Evolutionary conservation across 176 grass and related monocot genomes (phyloP).

Genomic region (Bonia amplexicaulis): DNA sequence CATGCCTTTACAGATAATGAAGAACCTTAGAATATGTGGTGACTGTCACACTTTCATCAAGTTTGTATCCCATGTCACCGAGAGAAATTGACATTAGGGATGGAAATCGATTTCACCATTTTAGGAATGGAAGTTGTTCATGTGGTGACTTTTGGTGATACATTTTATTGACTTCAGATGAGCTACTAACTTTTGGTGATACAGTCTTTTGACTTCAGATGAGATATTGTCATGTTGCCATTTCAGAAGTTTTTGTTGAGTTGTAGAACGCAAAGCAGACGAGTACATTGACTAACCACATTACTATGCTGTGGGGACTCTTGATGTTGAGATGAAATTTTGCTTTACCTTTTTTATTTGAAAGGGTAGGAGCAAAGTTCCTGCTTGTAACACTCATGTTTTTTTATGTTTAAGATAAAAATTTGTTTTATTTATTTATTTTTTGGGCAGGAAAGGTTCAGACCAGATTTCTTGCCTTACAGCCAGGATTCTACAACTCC

Average conservation of each 20-base stretch:
- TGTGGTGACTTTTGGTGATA: conserved; percentile 87
- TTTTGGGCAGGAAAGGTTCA: too few relatives aligned
- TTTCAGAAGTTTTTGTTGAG: conserved; percentile 11
- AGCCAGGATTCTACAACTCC: too few relatives aligned
- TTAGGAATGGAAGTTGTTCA: conserved; percentile 73
- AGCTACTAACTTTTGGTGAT: conserved; percentile 18
- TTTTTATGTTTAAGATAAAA: too few relatives aligned
- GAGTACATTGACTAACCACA: background rate
- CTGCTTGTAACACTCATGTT: too few relatives aligned
- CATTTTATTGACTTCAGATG: background rate
- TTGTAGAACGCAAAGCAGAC: background rate
- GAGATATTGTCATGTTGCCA: background rate
- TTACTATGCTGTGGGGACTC: background rate
- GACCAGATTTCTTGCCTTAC: too few relatives aligned
- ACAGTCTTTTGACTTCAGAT: background rate
- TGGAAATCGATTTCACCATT: conserved; percentile 79
- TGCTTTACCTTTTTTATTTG: too few relatives aligned
- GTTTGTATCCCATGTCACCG: conserved; percentile 64
- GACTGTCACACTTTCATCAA: conserved; percentile 81
- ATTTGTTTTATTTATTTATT: too few relatives aligned
- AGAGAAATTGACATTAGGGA: conserved; percentile 74
- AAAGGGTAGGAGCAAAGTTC: too few relatives aligned
- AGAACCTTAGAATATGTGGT: conserved; percentile 85
- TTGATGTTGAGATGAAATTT: too few relatives aligned
- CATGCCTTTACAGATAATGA: conserved; percentile 77